phyloP scores from a whole-genome alignment of 345 rosid genomes.

The Eucalyptus polyanthemos region DNA sequence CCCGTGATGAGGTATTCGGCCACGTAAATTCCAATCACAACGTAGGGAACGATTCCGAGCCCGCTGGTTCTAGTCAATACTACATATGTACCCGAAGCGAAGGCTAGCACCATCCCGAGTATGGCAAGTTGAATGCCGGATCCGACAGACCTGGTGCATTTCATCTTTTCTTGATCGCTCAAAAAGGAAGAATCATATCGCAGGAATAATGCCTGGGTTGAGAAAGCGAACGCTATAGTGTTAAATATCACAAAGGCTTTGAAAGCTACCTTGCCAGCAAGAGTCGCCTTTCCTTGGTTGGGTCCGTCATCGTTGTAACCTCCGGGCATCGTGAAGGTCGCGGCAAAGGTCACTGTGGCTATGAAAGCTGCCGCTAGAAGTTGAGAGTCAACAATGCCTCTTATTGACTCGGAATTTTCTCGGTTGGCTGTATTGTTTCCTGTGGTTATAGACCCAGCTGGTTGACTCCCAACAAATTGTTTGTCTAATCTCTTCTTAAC shows the following conservation, averaged over 20 bases:
- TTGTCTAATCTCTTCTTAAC: not conserved
- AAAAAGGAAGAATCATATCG: accelerated
- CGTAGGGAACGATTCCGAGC: not conserved
- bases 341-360: not conserved
- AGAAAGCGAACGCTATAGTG: not conserved
- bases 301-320: not conserved
- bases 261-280: not conserved
- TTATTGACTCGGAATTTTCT: not conserved
- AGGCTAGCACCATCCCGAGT: not conserved
- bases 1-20: accelerated
- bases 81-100: not conserved
- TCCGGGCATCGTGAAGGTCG: not conserved
- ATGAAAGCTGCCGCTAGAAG: not conserved
- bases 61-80: not conserved
- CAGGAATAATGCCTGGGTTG: accelerated
- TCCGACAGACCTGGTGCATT: accelerated
- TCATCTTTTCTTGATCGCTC: not conserved
- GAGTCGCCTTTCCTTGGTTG: not conserved
- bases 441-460: not conserved
- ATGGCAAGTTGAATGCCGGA: accelerated
- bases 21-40: accelerated
- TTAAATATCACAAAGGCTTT: not conserved
- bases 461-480: not conserved
- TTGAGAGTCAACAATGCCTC: not conserved
- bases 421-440: not conserved